These are phyloP conservation scores for Kluyveromyces nonfermentans DNA, from an alignment of 805 yeast species.

Conservation along the genomic window DNA sequence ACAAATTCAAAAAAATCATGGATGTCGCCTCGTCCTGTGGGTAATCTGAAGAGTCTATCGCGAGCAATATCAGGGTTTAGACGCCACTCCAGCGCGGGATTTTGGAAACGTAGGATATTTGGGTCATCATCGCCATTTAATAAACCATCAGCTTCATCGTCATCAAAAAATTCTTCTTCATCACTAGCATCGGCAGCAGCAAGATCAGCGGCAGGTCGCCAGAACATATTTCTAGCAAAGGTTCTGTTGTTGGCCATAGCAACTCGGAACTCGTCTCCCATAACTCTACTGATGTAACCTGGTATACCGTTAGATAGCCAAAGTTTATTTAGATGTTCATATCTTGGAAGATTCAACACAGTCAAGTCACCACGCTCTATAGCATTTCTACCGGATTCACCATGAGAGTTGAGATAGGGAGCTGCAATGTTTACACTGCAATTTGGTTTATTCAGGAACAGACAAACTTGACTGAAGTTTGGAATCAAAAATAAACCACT, in stretches of 20 bases:
- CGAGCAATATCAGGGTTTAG: slow-evolving; percentile 9
- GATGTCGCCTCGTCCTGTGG: slow-evolving; percentile 14
- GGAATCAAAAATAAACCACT: slow-evolving; percentile 32
- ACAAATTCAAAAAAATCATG: slow-evolving; percentile 22
- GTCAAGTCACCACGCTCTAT: slow-evolving; percentile 49
- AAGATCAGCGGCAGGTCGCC: slow-evolving; percentile 16
- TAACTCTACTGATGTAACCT: slow-evolving; percentile 35
- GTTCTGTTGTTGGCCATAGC: slow-evolving; percentile 9
- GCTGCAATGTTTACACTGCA: slow-evolving; percentile 38
- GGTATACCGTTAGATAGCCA: slow-evolving; percentile 57
- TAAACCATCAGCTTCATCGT: slow-evolving; percentile 13
- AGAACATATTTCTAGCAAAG: slow-evolving; percentile 19
- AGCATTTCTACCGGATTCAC: slow-evolving; percentile 56
- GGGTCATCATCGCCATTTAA: slow-evolving; percentile 13
- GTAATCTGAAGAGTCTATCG: slow-evolving; percentile 5
- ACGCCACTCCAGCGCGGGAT: not conserved
- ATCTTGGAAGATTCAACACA: slow-evolving; percentile 42
- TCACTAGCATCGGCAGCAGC: slow-evolving; percentile 14
- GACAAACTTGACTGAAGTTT: slow-evolving; percentile 26
- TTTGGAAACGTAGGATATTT: not conserved
- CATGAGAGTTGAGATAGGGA: slow-evolving; percentile 67
- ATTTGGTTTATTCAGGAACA: slow-evolving; percentile 27
- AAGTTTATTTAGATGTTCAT: slow-evolving; percentile 43
- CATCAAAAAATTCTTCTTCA: slow-evolving; percentile 7
- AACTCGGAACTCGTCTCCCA: slow-evolving; percentile 29